These are phyloP conservation scores for Ceratonia siliqua DNA, from an alignment of 306 rosid genomes.

Conservation along the genomic window DNA sequence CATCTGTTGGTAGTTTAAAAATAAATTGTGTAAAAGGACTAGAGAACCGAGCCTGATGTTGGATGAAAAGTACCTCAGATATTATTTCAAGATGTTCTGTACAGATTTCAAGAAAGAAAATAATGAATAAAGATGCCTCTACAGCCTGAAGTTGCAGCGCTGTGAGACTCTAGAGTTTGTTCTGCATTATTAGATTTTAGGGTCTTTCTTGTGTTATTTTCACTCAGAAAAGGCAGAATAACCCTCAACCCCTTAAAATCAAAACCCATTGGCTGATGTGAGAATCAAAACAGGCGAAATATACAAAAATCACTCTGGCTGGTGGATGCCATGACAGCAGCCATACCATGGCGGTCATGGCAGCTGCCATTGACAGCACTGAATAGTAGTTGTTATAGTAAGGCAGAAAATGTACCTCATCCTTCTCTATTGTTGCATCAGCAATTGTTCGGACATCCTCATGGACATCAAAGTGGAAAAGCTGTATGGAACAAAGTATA, in stretches of 20 bases:
- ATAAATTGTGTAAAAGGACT: neutral
- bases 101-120: neutral
- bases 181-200: neutral
- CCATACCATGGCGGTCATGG: too few species aligned
- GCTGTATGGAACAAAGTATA: slow-evolving; percentile 46
- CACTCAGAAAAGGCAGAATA: neutral
- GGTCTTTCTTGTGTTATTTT: neutral
- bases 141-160: neutral
- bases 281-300: neutral
- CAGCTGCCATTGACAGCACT: too few species aligned
- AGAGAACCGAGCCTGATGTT: neutral
- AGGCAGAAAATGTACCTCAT: slow-evolving; percentile 65
- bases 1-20: neutral
- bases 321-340: too few species aligned
- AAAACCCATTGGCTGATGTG: neutral
- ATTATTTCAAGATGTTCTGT: neutral
- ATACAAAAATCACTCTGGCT: too few species aligned
- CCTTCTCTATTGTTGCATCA: slow-evolving; percentile 94
- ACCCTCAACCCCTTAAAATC: neutral
- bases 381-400: too few species aligned
- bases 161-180: neutral
- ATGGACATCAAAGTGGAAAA: slow-evolving; percentile 96
- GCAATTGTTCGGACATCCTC: slow-evolving; percentile 96
- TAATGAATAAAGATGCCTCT: neutral
- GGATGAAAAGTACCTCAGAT: neutral